Percentiles rank a stretch among this genome's conserved stretches.
phyloP scores from a whole-genome alignment of 768 basidiomycete species.

The Panaeolus papilionaceus region DNA sequence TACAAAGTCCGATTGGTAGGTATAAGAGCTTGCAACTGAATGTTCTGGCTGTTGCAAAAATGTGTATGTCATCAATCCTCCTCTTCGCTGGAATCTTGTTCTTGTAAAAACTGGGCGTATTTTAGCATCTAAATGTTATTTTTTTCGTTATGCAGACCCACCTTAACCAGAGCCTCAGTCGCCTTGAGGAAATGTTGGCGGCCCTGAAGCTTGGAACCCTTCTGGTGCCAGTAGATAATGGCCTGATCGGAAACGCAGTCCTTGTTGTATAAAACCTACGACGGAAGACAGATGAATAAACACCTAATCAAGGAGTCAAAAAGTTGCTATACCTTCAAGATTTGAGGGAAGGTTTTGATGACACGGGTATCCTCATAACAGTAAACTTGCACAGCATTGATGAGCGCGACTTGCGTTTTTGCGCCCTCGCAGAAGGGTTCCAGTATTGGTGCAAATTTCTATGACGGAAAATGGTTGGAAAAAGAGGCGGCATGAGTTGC shows the following conservation, averaged over 20 bases:
- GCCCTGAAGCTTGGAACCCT: constrained; percentile 95
- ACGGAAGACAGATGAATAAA: background rate
- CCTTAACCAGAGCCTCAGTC: constrained; percentile 90
- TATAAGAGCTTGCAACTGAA: background rate
- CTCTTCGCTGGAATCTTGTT: constrained; percentile 84
- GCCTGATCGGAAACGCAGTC: constrained; percentile 96
- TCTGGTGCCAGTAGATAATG: constrained; percentile 98
- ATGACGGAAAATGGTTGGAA: constrained; percentile 18
- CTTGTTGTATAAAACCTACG: constrained; percentile 92
- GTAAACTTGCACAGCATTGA: constrained; percentile 95
- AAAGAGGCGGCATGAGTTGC: background rate
- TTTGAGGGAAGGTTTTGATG: constrained; percentile 94
- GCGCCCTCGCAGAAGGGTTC: constrained; percentile 90
- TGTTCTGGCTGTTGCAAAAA: background rate
- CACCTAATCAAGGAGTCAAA: constrained; percentile 13
- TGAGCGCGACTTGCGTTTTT: constrained; percentile 91
- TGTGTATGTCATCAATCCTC: constrained; percentile 40
- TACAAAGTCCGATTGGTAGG: constrained; percentile 1
- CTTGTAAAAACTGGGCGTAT: constrained; percentile 80
- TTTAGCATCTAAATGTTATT: constrained; percentile 16
- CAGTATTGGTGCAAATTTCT: constrained; percentile 87
- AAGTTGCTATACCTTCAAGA: constrained; percentile 73
- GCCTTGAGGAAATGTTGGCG: constrained; percentile 94
- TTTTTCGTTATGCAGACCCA: constrained; percentile 33
- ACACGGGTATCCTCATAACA: constrained; percentile 97